Evolutionary conservation across 1,284 basidiomycete species (phyloP).

Genomic region (Peniophora sp.): DNA sequence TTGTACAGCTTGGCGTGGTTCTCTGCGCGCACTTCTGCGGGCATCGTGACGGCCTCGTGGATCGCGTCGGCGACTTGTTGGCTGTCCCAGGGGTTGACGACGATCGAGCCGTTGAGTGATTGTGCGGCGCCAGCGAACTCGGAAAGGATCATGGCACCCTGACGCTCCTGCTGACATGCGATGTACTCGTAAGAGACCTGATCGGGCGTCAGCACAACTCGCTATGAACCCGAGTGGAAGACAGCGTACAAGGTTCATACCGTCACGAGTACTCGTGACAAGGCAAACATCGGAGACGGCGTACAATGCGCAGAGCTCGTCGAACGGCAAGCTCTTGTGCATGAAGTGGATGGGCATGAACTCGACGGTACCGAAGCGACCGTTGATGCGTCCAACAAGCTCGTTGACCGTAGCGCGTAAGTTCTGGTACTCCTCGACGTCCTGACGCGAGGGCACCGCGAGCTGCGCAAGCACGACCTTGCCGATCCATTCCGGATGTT

Average conservation of each 20-base stretch:
- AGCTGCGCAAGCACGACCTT: constrained; percentile 97
- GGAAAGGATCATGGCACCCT: constrained; percentile 96
- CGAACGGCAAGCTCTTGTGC: constrained; percentile 90
- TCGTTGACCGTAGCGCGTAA: constrained; percentile 95
- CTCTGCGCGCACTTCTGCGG: constrained; percentile 68
- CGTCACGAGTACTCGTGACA: constrained; percentile 91
- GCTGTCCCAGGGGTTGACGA: constrained; percentile 95
- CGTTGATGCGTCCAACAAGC: constrained; percentile 96
- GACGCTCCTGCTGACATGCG: constrained; percentile 86
- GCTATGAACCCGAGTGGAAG: not conserved
- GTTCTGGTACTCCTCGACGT: constrained; percentile 99
- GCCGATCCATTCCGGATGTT: constrained; percentile 99
- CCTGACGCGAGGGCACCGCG: constrained; percentile 94
- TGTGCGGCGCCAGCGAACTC: constrained; percentile 99
- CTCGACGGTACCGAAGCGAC: constrained; percentile 95
- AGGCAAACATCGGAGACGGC: constrained; percentile 95
- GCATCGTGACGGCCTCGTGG: constrained; percentile 89
- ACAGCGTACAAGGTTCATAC: constrained; percentile 91
- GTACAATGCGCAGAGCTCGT: constrained; percentile 95
- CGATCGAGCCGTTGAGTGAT: constrained; percentile 86
- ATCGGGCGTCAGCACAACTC: not conserved
- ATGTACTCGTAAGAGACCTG: constrained; percentile 99
- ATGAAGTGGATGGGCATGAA: constrained; percentile 99
- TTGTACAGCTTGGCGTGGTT: constrained; percentile 95
- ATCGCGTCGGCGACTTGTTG: constrained; percentile 96